These are phyloP conservation scores for Cyclanthera cordifolia DNA, from an alignment of 306 rosid species.

Conservation along the genomic window DNA sequence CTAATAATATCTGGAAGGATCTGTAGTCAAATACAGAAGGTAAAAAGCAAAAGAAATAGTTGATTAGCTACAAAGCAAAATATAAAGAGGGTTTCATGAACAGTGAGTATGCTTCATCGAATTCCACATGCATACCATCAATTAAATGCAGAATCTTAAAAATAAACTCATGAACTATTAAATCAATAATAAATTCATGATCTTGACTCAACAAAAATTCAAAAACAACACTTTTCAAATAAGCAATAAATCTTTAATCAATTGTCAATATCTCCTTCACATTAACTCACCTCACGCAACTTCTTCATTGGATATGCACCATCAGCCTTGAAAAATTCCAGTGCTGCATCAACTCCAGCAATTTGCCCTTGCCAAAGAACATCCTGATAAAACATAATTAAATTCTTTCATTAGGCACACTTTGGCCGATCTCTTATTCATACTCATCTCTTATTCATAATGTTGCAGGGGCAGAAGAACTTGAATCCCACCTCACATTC, in stretches of 20 bases:
- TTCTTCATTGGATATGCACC: constrained; percentile 60
- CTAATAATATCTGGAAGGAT: constrained; percentile 67
- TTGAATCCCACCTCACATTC: not conserved
- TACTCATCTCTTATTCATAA: not conserved
- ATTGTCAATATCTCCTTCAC: constrained; percentile 5
- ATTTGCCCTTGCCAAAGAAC: constrained; percentile 78
- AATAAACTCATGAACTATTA: not conserved
- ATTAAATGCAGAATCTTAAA: constrained; percentile 8
- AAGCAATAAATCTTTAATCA: not conserved
- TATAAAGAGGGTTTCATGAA: not conserved
- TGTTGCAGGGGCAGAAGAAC: not conserved
- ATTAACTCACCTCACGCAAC: constrained; percentile 51
- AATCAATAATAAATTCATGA: not conserved
- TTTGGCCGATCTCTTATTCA: not conserved
- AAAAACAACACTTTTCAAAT: constrained; percentile 6
- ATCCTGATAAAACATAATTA: constrained; percentile 34
- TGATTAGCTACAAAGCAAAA: not conserved
- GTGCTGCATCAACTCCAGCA: constrained; percentile 77
- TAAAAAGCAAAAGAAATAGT: constrained; percentile 11
- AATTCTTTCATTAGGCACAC: not conserved
- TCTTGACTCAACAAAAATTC: not conserved
- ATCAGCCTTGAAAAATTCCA: constrained; percentile 68
- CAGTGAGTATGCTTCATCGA: not conserved
- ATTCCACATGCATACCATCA: not conserved
- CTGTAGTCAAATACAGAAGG: constrained; percentile 42